Base-by-base conservation (phyloP, 805 yeast species). In the Candida schatavii region DNA sequence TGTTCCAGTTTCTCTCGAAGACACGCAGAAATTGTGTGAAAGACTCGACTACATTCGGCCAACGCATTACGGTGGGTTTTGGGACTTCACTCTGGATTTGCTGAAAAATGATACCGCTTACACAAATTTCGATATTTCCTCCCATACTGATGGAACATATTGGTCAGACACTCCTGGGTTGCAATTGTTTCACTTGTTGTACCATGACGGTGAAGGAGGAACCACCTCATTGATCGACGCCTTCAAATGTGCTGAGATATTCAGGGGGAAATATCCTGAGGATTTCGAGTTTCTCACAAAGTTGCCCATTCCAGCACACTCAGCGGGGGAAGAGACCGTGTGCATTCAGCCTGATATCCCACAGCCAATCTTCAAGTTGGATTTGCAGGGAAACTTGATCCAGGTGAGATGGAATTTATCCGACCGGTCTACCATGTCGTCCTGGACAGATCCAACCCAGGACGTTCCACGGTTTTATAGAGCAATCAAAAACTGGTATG, bases 41-140 rank as follows among this genome's bases (percentile, higher is more conserved):
- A 62, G 76, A 49, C 72, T 83, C 46, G 71, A 80, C 42, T 80
- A 77, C 55, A 75, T 81, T 37, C 66, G 85, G 32, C 81, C 81
- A 20, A 83, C 89, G 2, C 89, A 83, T 55, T 83, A 83, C 49
- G 88, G 88, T n/a, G 88, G 85, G 1, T 82, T 83, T 61, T 83
- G 88, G 88, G 87, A 81, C 55, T 83, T 83, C 59, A 83, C 88
- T 9, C 72, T 85, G 3, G 85, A 83, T 52, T 64, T 83, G 52
- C 71, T 81, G 35, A 80, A 77, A 62, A 76, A 78, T 44, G 89
- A 83, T 53, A 81, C 86, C 3, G 89, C 89, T 3, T 83, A 83
- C 56, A 82, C 88, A 13, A 80, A 81, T 51, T 67, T 81, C 42
- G 83, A 78, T 46, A 77, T 83, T 39, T 76, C 77, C 5, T 62